Evolutionary conservation across 345 rosid species (phyloP), one percentile per base, ranked within the genome.

Genomic region (Hypericum perforatum): DNA sequence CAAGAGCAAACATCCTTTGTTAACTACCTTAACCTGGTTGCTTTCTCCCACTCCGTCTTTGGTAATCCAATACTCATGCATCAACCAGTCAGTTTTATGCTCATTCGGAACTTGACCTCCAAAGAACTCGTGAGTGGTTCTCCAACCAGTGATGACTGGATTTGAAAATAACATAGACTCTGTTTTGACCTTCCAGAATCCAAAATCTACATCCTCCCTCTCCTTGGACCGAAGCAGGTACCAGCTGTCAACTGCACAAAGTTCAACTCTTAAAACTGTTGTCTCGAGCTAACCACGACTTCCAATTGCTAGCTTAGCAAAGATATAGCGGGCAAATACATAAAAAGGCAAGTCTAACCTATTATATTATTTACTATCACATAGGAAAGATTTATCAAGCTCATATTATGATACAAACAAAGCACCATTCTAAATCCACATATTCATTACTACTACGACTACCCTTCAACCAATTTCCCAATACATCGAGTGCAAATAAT

Each of bases 61-160:
- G 45, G 72, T 66, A 39, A 64, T 58, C 54, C 66, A 67, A 47
- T 49, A 78, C 32, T 64, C 60, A 53, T 72, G 72, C 83, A 78
- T 72, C 59, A 75, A 13, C 76, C 76, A 78, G 49, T 70, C 62
- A 22, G 76, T 74, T 59, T 70, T 69, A 37, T 0, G 37, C 54
- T 46, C 67, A 16, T 52, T 5, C n/a, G 70, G 79, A 22, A 39
- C 65, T 62, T 45, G 61, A 56, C 72, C 76, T 38, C 67, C 66
- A 16, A 40, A 70, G 58, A 49, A 72, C 41, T 78, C 66, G n/a
- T 57, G 59, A 39, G 68, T 75, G 11, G 61, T 67, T 61, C 56
- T 75, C 83, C 80, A 75, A 36, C 83, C 80, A 57, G 61, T 64
- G 15, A 78, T 47, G 45, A 15, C 7, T 40, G 76, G 52, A 44